Percentiles rank a stretch among this genome's conserved stretches.
These are phyloP conservation scores for Chlamydomonas urium DNA, from an alignment of 139 green algal genomes.

Conservation along the genomic window DNA sequence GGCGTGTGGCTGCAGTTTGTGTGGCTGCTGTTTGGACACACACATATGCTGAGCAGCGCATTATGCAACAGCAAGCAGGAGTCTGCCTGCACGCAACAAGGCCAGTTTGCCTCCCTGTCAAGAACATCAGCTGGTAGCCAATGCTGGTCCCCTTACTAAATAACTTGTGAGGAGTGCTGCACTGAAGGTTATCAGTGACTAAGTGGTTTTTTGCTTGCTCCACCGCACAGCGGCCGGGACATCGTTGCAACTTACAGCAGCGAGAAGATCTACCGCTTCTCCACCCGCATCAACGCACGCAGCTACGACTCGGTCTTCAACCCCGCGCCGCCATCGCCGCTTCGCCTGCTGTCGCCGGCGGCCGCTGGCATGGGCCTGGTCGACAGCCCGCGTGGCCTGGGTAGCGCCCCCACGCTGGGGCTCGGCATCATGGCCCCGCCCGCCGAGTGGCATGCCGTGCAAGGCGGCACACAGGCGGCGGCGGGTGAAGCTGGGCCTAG, in stretches of 20 bases:
- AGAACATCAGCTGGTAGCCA: too few relatives aligned
- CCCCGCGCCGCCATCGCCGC: too few relatives aligned
- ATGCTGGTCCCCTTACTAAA: background rate
- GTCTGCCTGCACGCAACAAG: too few relatives aligned
- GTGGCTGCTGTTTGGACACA: background rate
- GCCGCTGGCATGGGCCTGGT: too few relatives aligned
- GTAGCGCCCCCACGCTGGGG: background rate
- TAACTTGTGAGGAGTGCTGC: background rate
- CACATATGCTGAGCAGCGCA: background rate
- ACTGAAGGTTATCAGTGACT: background rate
- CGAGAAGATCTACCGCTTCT: slow-evolving; percentile 6
- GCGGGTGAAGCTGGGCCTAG: background rate
- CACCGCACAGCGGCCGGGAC: background rate
- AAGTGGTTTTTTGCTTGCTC: background rate
- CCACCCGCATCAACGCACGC: background rate
- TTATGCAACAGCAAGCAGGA: too few relatives aligned
- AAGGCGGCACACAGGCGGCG: background rate
- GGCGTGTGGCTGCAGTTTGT: background rate
- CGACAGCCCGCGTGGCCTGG: background rate
- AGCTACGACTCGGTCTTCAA: slow-evolving; percentile 8
- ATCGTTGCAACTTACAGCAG: slow-evolving; percentile 10
- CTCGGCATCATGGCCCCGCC: background rate
- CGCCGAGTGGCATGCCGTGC: background rate
- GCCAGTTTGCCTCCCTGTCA: too few relatives aligned
- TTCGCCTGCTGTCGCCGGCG: background rate